Conservation (phyloP, 2,329 filamentous ascomycete genomes). For the Fusarium dlaminii region DNA sequence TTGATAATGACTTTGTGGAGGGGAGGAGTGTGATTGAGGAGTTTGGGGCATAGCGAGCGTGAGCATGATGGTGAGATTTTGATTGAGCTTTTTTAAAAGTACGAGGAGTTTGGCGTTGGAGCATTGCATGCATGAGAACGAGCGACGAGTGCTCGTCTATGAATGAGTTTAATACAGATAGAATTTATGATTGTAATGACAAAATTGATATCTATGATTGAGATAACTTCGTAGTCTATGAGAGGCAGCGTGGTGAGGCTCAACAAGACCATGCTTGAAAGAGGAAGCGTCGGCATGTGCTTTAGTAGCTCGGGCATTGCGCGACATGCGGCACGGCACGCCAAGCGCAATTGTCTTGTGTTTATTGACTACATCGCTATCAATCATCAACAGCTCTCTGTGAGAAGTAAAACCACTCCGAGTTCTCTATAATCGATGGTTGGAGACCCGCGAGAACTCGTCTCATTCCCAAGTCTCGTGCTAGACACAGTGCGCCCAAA, state of each 20-base stretch:
- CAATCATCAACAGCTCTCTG: fast-evolving
- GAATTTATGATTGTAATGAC: background rate
- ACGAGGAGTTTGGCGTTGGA: background rate
- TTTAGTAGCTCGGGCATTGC: background rate
- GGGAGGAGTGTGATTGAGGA: conserved; percentile 63
- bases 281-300: background rate
- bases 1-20: conserved; percentile 53
- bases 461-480: background rate
- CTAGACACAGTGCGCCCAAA: background rate
- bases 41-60: conserved; percentile 42
- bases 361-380: no score
- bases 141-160: background rate
- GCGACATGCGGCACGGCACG: background rate
- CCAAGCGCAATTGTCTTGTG: background rate
- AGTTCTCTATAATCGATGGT: fast-evolving
- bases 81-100: background rate
- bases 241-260: background rate
- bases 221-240: background rate
- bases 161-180: background rate
- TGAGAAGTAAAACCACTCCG: fast-evolving
- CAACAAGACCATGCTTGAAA: background rate
- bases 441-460: background rate
- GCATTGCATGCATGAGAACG: background rate
- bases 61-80: background rate
- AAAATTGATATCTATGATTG: background rate